A percentile compares a stretch with the other conserved stretches of the same genome.
Evolutionary conservation across 73 alveolate genomes (phyloP).

Genomic region (Paramecium primaurelia): DNA sequence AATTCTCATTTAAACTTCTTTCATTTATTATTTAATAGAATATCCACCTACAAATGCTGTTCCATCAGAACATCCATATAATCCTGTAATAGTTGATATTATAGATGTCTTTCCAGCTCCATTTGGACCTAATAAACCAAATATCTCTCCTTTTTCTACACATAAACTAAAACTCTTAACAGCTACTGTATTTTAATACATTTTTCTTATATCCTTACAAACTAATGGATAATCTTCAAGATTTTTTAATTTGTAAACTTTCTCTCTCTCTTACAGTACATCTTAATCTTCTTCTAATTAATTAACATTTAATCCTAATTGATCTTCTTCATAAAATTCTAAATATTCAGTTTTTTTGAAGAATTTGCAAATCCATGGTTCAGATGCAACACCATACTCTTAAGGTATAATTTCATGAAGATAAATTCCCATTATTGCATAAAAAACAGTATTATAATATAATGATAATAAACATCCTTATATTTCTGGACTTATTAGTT

Average conservation of each 20-base stretch:
- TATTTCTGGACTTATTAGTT: slow-evolving; percentile 75
- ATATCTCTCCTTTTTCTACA: slow-evolving; percentile 89
- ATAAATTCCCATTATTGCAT: slow-evolving; percentile 83
- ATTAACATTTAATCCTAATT: not conserved
- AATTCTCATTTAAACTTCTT: slow-evolving; percentile 81
- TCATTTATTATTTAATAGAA: slow-evolving; percentile 78
- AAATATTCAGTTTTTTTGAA: not conserved
- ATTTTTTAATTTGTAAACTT: slow-evolving; percentile 65
- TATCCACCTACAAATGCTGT: slow-evolving; percentile 96
- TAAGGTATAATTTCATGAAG: slow-evolving; percentile 90
- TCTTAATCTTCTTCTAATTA: slow-evolving; percentile 74
- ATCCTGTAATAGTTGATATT: slow-evolving; percentile 94
- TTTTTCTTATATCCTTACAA: slow-evolving; percentile 70
- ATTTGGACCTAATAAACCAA: slow-evolving; percentile 98
- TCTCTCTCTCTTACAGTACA: slow-evolving; percentile 72
- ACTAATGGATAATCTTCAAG: slow-evolving; percentile 76
- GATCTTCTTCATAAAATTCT: slow-evolving; percentile 49
- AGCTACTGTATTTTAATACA: slow-evolving; percentile 78
- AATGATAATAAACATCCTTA: slow-evolving; percentile 72
- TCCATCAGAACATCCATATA: slow-evolving; percentile 91
- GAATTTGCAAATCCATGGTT: slow-evolving; percentile 69
- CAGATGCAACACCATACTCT: slow-evolving; percentile 90
- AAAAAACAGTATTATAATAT: slow-evolving; percentile 73
- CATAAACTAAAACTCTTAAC: slow-evolving; percentile 76
- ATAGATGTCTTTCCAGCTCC: slow-evolving; percentile 99